Conservation (phyloP, 176 grass and related monocot genomes). For the Triticum aestivum region DNA sequence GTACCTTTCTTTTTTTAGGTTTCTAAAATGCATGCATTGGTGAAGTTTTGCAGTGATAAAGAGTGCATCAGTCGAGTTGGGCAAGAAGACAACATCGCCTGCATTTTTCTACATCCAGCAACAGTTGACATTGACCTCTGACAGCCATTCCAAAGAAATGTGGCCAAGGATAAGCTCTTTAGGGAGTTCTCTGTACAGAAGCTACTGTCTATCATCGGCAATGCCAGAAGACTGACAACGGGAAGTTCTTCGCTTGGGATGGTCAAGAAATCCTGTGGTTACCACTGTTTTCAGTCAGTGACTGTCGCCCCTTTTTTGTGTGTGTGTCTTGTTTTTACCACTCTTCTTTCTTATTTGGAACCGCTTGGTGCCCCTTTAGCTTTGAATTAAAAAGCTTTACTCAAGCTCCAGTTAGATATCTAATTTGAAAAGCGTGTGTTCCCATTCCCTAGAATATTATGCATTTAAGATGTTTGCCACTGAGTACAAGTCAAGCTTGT, state of each 20-base stretch:
- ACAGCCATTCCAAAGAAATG: conserved; percentile 68
- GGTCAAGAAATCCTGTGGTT: conserved; percentile 61
- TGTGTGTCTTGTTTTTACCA: too few species aligned
- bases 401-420: too few species aligned
- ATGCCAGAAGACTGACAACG: conserved; percentile 59
- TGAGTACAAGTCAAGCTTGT: too few species aligned
- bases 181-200: conserved; percentile 74
- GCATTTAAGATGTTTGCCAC: too few species aligned
- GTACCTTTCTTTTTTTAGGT: neutral
- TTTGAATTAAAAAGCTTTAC: too few species aligned
- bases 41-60: conserved; percentile 67
- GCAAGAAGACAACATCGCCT: conserved; percentile 67
- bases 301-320: too few species aligned
- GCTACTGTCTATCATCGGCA: conserved; percentile 55
- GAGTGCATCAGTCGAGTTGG: conserved; percentile 65
- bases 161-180: conserved; percentile 70
- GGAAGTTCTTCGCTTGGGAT: conserved; percentile 92
- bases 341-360: neutral
- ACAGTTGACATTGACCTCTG: neutral
- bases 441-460: too few species aligned
- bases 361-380: too few species aligned
- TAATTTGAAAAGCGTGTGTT: too few species aligned
- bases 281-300: neutral
- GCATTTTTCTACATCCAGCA: conserved; percentile 84
- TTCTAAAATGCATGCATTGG: neutral